A percentile compares a stretch with the other conserved stretches of the same genome.
These are phyloP conservation scores for Hypoxylon sp. DNA, from an alignment of 2,329 filamentous ascomycete species.

Conservation along the genomic window DNA sequence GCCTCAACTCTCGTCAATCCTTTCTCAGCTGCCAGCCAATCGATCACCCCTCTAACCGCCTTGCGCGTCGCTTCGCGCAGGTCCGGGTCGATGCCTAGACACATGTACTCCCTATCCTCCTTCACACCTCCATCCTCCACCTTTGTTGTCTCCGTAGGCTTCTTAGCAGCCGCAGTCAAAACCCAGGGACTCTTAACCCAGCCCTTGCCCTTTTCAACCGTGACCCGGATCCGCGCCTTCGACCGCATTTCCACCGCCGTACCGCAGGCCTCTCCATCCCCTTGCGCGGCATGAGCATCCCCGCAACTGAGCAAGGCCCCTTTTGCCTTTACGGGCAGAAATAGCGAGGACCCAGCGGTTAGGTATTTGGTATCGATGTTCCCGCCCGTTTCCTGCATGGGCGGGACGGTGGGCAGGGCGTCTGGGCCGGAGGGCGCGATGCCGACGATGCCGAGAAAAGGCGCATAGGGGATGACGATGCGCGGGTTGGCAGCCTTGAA, in stretches of 20 bases:
- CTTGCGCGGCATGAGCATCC: background rate
- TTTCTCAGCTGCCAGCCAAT: background rate
- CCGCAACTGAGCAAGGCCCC: background rate
- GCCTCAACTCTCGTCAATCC: background rate
- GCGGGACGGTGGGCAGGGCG: conserved; percentile 58
- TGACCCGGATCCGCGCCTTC: background rate
- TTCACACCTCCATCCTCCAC: conserved; percentile 48
- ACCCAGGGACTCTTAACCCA: conserved; percentile 2
- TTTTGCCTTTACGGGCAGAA: background rate
- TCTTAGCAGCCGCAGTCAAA: background rate
- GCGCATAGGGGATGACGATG: conserved; percentile 64
- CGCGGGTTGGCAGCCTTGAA: conserved; percentile 51
- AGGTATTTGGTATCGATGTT: conserved; percentile 4
- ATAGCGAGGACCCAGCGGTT: background rate
- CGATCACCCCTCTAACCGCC: conserved; percentile 63
- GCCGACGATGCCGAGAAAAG: conserved; percentile 68
- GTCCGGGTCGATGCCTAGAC: conserved; percentile 63
- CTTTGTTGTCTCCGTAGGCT: background rate
- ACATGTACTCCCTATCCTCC: conserved; percentile 59
- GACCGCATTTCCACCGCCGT: conserved; percentile 2
- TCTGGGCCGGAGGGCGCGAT: conserved; percentile 62
- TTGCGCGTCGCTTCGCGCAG: conserved; percentile 64
- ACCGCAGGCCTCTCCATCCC: background rate
- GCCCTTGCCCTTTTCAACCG: conserved; percentile 4
- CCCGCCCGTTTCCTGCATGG: background rate